Evolutionary conservation across 2,329 filamentous ascomycete species (phyloP).

Genomic region (Beauveria bassiana): DNA sequence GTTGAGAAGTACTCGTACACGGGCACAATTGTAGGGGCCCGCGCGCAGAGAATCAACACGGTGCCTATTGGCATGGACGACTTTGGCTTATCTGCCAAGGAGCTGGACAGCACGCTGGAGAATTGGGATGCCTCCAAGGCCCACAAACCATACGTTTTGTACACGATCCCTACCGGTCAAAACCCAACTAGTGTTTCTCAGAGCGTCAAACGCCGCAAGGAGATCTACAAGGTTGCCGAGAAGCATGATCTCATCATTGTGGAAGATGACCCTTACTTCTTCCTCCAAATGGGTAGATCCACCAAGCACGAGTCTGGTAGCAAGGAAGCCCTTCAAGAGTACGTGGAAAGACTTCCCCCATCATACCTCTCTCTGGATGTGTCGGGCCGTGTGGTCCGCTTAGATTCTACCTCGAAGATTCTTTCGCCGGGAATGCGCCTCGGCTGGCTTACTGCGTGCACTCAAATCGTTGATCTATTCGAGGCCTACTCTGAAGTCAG

Average conservation of each 20-base stretch:
- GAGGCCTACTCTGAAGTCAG: conserved; percentile 67
- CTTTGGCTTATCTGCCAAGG: conserved; percentile 54
- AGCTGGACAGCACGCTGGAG: conserved; percentile 54
- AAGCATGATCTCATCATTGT: conserved; percentile 75
- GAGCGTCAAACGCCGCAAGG: conserved; percentile 51
- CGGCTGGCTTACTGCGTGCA: conserved; percentile 77
- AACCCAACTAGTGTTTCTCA: conserved; percentile 80
- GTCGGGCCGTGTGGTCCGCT: conserved; percentile 65
- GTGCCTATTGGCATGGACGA: conserved; percentile 57
- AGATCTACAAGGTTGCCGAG: conserved; percentile 64
- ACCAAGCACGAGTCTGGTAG: background rate
- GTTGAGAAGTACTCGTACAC: conserved; percentile 50
- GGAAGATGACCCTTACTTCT: conserved; percentile 86
- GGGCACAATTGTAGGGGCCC: conserved; percentile 53
- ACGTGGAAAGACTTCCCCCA: conserved; percentile 9
- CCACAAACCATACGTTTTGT: conserved; percentile 40
- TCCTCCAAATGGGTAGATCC: conserved; percentile 55
- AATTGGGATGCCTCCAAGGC: conserved; percentile 50
- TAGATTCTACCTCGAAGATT: conserved; percentile 86
- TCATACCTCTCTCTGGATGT: conserved; percentile 28
- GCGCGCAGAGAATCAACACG: conserved; percentile 53
- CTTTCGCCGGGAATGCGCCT: conserved; percentile 67
- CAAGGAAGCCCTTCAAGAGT: conserved; percentile 7
- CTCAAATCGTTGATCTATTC: conserved; percentile 70
- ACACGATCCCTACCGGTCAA: conserved; percentile 62